Percentiles rank a stretch among this genome's conserved stretches.
phyloP scores from a whole-genome alignment of 1,284 basidiomycete species.

The Vanrija humicola region DNA sequence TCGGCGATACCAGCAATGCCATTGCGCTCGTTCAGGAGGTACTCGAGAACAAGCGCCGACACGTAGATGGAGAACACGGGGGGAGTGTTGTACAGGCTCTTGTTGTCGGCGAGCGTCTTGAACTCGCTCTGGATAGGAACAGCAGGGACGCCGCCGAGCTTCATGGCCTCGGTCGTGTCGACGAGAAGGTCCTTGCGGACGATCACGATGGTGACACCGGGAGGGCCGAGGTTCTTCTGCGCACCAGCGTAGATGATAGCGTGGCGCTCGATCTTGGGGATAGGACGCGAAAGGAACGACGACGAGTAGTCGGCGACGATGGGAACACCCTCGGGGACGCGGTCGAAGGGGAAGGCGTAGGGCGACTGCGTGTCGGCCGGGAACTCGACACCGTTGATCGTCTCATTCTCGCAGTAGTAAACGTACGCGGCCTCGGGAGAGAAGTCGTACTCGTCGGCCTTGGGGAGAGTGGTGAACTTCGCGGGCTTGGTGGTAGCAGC shows the following conservation, averaged over 20 bases:
- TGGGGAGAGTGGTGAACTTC: conserved; percentile 78
- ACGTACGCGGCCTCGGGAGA: conserved; percentile 74
- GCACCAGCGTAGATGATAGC: conserved; percentile 95
- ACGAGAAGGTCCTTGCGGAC: conserved; percentile 88
- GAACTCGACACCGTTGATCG: conserved; percentile 94
- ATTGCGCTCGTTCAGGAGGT: conserved; percentile 62
- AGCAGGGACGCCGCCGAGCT: conserved; percentile 63
- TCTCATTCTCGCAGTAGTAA: conserved; percentile 99
- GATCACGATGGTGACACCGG: conserved; percentile 88
- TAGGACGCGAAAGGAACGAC: conserved; percentile 94
- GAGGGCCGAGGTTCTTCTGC: conserved; percentile 98
- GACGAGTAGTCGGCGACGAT: conserved; percentile 95
- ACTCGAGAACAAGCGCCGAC: conserved; percentile 75
- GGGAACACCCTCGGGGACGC: conserved; percentile 64
- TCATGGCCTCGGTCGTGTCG: conserved; percentile 73
- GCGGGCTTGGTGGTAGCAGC: conserved; percentile 63
- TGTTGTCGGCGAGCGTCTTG: conserved; percentile 74
- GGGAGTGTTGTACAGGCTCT: conserved; percentile 92
- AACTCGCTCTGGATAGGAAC: conserved; percentile 66
- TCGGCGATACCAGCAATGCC: conserved; percentile 67
- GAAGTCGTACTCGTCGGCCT: conserved; percentile 69
- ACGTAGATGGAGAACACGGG: conserved; percentile 91
- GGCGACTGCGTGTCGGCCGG: conserved; percentile 61
- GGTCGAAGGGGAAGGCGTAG: conserved; percentile 84
- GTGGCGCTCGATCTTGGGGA: conserved; percentile 79